Percentiles rank a stretch among this genome's conserved stretches.
Evolutionary conservation across 2,329 filamentous ascomycete genomes (phyloP).

Genomic region (Cryphonectria parasitica): DNA sequence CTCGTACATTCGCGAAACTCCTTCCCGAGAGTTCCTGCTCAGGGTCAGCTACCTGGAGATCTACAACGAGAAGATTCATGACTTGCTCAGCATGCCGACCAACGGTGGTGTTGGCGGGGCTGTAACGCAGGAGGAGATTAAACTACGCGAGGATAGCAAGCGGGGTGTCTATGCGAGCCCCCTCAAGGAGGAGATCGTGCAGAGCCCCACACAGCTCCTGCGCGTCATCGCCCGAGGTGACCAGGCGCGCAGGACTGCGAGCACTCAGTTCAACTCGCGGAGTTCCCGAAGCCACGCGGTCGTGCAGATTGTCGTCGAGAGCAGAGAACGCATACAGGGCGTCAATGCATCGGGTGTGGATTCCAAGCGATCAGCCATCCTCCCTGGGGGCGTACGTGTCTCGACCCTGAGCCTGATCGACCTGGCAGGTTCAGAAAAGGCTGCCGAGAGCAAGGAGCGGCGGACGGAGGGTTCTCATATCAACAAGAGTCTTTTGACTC

Average conservation of each 20-base stretch:
- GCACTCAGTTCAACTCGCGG: slow-evolving; percentile 94
- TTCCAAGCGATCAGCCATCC: slow-evolving; percentile 69
- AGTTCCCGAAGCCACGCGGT: slow-evolving; percentile 98
- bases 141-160: slow-evolving; percentile 94
- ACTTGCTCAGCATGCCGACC: slow-evolving; percentile 79
- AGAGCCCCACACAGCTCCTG: slow-evolving; percentile 92
- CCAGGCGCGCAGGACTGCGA: slow-evolving; percentile 84
- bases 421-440: slow-evolving; percentile 93
- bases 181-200: slow-evolving; percentile 96
- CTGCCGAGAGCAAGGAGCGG: slow-evolving; percentile 92
- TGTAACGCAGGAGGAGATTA: slow-evolving; percentile 84
- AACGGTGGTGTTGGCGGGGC: slow-evolving; percentile 57
- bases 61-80: slow-evolving; percentile 97
- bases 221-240: slow-evolving; percentile 95
- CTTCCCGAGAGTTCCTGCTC: slow-evolving; percentile 88
- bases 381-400: slow-evolving; percentile 89
- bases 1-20: slow-evolving; percentile 97
- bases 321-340: slow-evolving; percentile 78
- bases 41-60: slow-evolving; percentile 98
- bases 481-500: slow-evolving; percentile 94
- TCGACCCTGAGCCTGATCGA: slow-evolving; percentile 96
- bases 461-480: slow-evolving; percentile 96
- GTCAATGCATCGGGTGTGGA: slow-evolving; percentile 47
- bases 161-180: slow-evolving; percentile 95
- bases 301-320: slow-evolving; percentile 98